Conservation (phyloP, 371 early-diverging fungal species). For the Saksenaea vasiformis region DNA sequence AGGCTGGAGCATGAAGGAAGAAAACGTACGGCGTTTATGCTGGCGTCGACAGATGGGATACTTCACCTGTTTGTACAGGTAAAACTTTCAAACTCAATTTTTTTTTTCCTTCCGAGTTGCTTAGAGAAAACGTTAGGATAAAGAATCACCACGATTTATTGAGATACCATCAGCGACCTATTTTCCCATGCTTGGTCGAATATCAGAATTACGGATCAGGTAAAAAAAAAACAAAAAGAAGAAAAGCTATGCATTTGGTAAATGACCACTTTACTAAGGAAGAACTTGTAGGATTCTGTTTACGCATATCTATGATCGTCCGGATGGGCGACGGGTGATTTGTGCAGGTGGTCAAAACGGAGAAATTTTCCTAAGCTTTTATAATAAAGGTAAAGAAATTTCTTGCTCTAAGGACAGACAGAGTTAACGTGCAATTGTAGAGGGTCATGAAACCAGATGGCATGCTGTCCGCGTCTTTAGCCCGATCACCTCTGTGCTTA, state of each 20-base stretch:
- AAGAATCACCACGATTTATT: conserved; percentile 20
- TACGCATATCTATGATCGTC: conserved; percentile 52
- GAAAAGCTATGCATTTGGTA: background rate
- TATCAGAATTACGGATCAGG: conserved; percentile 40
- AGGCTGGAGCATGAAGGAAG: conserved; percentile 14
- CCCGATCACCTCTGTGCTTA: conserved; percentile 47
- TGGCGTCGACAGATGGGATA: conserved; percentile 45
- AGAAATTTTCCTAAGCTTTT: conserved; percentile 48
- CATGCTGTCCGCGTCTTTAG: conserved; percentile 43
- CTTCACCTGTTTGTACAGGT: conserved; percentile 46
- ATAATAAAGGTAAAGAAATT: conserved; percentile 33
- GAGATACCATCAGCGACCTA: conserved; percentile 30
- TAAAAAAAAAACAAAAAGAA: conserved; percentile 6
- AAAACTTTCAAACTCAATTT: background rate
- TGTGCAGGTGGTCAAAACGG: conserved; percentile 69
- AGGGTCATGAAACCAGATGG: conserved; percentile 32
- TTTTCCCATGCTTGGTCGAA: conserved; percentile 42
- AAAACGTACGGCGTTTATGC: conserved; percentile 32
- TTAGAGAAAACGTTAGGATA: background rate
- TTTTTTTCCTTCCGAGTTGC: background rate
- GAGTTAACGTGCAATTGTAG: background rate
- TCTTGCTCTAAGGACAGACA: background rate
- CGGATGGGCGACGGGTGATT: conserved; percentile 42
- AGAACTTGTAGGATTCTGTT: conserved; percentile 59
- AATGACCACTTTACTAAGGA: no score